Conservation (phyloP, 495 filamentous ascomycete species). For the Pyrenula aspistea region DNA sequence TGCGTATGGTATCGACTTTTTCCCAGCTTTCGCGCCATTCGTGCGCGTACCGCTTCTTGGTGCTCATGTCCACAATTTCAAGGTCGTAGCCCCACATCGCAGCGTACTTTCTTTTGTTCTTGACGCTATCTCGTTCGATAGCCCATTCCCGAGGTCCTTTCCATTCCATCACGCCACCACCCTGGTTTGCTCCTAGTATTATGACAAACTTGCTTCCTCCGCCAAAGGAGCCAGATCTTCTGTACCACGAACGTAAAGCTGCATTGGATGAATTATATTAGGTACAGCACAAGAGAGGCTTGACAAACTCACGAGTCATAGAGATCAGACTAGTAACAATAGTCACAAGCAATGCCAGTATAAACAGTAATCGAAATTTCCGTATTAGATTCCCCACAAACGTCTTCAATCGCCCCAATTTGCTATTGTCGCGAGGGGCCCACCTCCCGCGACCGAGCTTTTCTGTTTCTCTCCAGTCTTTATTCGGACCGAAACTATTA, state of each 20-base stretch:
- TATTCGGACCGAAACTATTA: constrained; percentile 20
- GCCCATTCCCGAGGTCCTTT: constrained; percentile 97
- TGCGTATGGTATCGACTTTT: constrained; percentile 91
- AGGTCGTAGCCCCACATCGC: constrained; percentile 87
- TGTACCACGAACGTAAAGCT: constrained; percentile 34
- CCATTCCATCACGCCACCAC: constrained; percentile 98
- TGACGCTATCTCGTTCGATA: constrained; percentile 89
- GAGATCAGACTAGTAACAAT: constrained; percentile 52
- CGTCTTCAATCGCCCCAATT: constrained; percentile 16
- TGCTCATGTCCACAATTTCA: constrained; percentile 94
- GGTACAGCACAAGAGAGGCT: too few species aligned
- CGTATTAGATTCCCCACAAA: constrained; percentile 29
- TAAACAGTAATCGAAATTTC: constrained; percentile 31
- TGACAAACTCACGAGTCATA: constrained; percentile 31
- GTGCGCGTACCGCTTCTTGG: constrained; percentile 96
- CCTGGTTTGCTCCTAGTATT: constrained; percentile 85
- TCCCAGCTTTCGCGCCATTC: constrained; percentile 99
- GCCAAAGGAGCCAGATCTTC: constrained; percentile 49
- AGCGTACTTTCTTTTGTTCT: constrained; percentile 85
- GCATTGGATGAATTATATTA: too few species aligned
- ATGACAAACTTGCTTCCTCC: constrained; percentile 88
- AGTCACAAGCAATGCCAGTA: constrained; percentile 47
- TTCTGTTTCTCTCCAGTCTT: constrained; percentile 62
- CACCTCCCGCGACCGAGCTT: constrained; percentile 46
- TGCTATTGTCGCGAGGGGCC: constrained; percentile 17